These are phyloP conservation scores for Marasmius tenuissimus DNA, from an alignment of 1,284 basidiomycete species.

Conservation along the genomic window DNA sequence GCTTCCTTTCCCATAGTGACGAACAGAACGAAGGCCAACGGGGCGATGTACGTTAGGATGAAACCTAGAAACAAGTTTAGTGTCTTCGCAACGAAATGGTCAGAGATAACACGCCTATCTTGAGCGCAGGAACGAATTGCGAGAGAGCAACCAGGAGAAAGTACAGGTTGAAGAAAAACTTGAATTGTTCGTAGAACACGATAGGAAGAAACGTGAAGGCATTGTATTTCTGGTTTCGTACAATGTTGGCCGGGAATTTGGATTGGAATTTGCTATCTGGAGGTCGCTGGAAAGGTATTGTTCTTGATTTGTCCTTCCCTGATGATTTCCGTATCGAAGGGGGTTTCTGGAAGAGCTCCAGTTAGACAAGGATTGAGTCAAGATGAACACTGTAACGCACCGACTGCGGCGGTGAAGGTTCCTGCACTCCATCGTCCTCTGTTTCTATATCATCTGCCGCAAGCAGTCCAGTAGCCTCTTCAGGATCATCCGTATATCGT, in stretches of 20 bases:
- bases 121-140: constrained; percentile 94
- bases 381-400: neutral
- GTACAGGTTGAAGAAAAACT: constrained; percentile 99
- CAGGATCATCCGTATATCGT: constrained; percentile 58
- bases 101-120: constrained; percentile 70
- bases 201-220: constrained; percentile 92
- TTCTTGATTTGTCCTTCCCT: constrained; percentile 70
- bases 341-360: neutral
- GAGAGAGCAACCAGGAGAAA: constrained; percentile 96
- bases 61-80: constrained; percentile 59
- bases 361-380: neutral
- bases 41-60: constrained; percentile 95
- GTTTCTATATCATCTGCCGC: constrained; percentile 19
- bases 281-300: constrained; percentile 70
- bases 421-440: constrained; percentile 17
- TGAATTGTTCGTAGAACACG: constrained; percentile 99
- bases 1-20: constrained; percentile 99
- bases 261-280: constrained; percentile 72
- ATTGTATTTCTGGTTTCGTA: constrained; percentile 99
- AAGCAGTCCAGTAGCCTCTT: constrained; percentile 49
- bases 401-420: neutral
- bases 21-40: constrained; percentile 90
- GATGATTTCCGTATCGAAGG: neutral
- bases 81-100: neutral
- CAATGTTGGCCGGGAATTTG: constrained; percentile 83